A percentile compares a stretch with the other conserved stretches of the same genome.
Conservation (phyloP, 148 eudicot genomes). For the Rhododendron ferrugineum region DNA sequence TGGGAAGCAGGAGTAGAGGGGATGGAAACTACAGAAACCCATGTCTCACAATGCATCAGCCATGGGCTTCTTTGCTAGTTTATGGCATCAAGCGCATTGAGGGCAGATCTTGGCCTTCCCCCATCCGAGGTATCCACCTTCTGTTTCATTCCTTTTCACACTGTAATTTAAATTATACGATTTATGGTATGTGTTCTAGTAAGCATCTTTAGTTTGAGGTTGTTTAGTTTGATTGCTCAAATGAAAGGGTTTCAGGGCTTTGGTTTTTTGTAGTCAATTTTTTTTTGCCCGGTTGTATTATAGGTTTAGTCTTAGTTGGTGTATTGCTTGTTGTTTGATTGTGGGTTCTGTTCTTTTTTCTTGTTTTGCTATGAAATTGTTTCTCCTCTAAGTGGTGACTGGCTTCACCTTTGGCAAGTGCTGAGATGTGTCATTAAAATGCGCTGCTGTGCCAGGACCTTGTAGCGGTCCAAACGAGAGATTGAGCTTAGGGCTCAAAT, state of each 20-base stretch:
- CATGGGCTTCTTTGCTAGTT: slow-evolving; percentile 96
- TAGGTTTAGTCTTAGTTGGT: not conserved
- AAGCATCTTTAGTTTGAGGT: not conserved
- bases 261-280: not conserved
- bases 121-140: slow-evolving; percentile 49
- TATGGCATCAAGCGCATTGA: slow-evolving; percentile 88
- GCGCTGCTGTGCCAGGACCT: not conserved
- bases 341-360: not conserved
- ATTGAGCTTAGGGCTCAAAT: not conserved
- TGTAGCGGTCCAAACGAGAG: not conserved
- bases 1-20: slow-evolving; percentile 41
- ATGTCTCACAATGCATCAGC: slow-evolving; percentile 95
- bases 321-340: not conserved
- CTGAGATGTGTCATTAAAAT: not conserved
- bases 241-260: not conserved
- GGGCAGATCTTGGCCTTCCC: slow-evolving; percentile 98
- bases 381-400: not conserved
- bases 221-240: not conserved
- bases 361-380: not conserved
- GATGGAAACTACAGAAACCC: slow-evolving; percentile 34
- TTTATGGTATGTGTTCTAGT: not conserved
- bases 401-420: not conserved
- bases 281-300: not conserved
- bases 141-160: not conserved
- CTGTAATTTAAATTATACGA: not conserved